Base-by-base conservation (phyloP, 2,329 filamentous ascomycete species). In the Penicillium olsonii region DNA sequence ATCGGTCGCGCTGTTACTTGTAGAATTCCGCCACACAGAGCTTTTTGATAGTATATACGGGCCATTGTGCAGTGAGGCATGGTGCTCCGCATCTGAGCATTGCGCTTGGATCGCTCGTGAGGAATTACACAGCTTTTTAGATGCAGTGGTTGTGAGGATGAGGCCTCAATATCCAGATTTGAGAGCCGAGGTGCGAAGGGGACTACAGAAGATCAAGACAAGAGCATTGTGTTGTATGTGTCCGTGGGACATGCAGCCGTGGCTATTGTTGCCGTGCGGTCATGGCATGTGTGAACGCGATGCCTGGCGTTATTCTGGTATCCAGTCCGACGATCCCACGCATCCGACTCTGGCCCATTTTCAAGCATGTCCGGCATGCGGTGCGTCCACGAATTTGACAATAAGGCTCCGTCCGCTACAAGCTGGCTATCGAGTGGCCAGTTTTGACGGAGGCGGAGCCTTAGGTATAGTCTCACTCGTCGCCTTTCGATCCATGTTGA, bases 301-400 rank as follows among this genome's bases (percentile, higher is more conserved):
- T 42, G 45, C 45, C 5, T 48, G 45, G 45, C 37, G 37, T 17
- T 48, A 41, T 24, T 46, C 43, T 15, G 43, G 43, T n/a, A 40
- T 38, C 10, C 27, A 17, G 33, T n/a, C 26, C 15, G 26, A 27
- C 27, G n/a, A 24, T 42, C 31, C 37, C 26, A 8, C 4, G 11
- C n/a, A 34, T 19, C 22, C 37, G n/a, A 48, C 45, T n/a, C 5
- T 48, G 15, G 15, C 38, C 17, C 37, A 34, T 26, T 48, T 48
- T 18, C 20, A 31, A 33, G 31, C 29, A 18, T 48, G 45, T 22
- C 45, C 45, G 19, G 45, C 22, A 22, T 48, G 45, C 31, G 18
- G 19, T 14, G 22, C 29, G 20, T 17, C 37, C n/a, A 15, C 34
- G 9, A 22, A 46, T 20, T 19, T 46, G 12, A 29, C 19, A 14